Evolutionary conservation across 208 protist genomes (phyloP).

Genomic region (Acanthamoeba lenticulata): DNA sequence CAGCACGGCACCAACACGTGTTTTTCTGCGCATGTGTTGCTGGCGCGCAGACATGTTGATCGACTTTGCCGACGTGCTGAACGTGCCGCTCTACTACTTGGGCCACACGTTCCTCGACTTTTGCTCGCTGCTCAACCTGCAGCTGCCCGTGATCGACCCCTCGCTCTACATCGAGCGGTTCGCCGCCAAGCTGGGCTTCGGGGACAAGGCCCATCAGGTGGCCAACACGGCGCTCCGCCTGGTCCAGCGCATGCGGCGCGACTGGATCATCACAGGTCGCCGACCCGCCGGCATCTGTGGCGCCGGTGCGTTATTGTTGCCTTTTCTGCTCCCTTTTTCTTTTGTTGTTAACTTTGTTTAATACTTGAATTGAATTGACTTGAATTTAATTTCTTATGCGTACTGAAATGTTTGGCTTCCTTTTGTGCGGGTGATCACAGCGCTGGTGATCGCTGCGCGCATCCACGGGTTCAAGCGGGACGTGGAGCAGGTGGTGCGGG

Average conservation of each 20-base stretch:
- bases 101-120: constrained; percentile 87
- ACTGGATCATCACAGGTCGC: constrained; percentile 89
- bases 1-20: too few species aligned
- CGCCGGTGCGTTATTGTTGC: constrained; percentile 72
- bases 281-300: constrained; percentile 89
- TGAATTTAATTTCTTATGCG: too few species aligned
- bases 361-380: too few species aligned
- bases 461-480: constrained; percentile 86
- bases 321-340: background rate
- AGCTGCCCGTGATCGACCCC: constrained; percentile 83
- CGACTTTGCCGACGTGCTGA: constrained; percentile 86
- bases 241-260: constrained; percentile 87
- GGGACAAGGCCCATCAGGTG: constrained; percentile 79
- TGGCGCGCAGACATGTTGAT: constrained; percentile 88
- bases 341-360: too few species aligned
- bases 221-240: constrained; percentile 85
- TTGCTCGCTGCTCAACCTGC: constrained; percentile 77
- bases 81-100: constrained; percentile 84
- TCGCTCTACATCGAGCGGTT: constrained; percentile 89
- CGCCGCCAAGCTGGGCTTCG: constrained; percentile 87
- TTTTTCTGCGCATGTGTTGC: too few species aligned
- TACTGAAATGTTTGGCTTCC: too few species aligned
- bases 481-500: constrained; percentile 82
- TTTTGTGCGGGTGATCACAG: background rate
- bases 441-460: constrained; percentile 86